Evolutionary conservation across 441 rosid genomes (phyloP), one percentile per base, ranked within the genome.

Genomic region (Euphorbia celastroides): DNA sequence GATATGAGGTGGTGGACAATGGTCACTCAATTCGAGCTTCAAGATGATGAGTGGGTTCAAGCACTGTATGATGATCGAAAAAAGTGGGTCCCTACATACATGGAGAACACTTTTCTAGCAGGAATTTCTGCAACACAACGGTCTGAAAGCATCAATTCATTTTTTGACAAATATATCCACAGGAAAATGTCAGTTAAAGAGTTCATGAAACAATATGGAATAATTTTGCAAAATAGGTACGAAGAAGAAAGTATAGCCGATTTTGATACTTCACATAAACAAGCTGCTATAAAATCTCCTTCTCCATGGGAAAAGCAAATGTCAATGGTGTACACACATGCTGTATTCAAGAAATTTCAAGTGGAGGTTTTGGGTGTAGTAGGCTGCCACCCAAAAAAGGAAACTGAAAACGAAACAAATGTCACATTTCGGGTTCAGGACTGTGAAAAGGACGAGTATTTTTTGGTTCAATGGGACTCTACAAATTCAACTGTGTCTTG

Each of bases 241-340:
- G 96, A 90, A 69, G 96, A 90, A 72, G 96, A 90, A 80, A 83
- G 90, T 50, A 83, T 79, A 74, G 94, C 94, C 28, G 96, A 88
- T 82, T 87, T 85, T 50, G 96, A 88, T 67, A 86, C 88, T 55
- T 83, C 85, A 76, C 88, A 84, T 68, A 87, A 90, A 76, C 90
- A 84, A 48, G 88, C 96, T 46, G 87, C 88, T 16, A 42, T 86
- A 69, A 90, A 83, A 76, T 90, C 94, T 72, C 93, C 96, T 23
- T 90, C 96, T 14, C 96, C 93, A 0, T 88, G 90, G 86, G 96
- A 88, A 72, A 90, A 86, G 75, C 86, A 86, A 69, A 80, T 84
- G 83, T 83, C 86, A 34, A 79, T 81, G 71, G 67, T 86, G 28
- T 90, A 90, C 71, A 88, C 97, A n/a, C 90, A 83, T 73, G 82